Evolutionary conservation across 495 filamentous ascomycete genomes (phyloP).

Genomic region (Viridothelium virens): DNA sequence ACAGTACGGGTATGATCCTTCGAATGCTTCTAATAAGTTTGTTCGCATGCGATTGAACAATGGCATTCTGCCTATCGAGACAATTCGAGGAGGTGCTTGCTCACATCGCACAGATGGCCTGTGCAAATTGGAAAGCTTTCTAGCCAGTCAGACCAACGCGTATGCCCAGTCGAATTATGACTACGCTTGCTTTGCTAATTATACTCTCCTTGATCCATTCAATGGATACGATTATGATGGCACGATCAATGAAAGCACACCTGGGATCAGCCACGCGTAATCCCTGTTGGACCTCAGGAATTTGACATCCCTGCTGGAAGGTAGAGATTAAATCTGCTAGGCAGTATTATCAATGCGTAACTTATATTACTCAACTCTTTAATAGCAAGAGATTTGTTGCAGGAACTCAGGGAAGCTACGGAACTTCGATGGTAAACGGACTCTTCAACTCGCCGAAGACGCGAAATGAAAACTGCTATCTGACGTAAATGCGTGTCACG

Average conservation of each 20-base stretch:
- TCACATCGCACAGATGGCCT: slow-evolving; percentile 34
- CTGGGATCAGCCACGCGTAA: background rate
- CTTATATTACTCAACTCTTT: too few relatives aligned
- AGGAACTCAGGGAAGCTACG: too few relatives aligned
- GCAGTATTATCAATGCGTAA: too few relatives aligned
- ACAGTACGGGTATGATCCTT: slow-evolving; percentile 34
- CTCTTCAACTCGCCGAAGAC: too few relatives aligned
- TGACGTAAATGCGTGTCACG: too few relatives aligned
- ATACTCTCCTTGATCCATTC: slow-evolving; percentile 30
- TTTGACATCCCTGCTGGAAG: too few relatives aligned
- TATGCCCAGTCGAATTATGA: slow-evolving; percentile 32
- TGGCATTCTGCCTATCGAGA: slow-evolving; percentile 36
- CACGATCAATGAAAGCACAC: slow-evolving; percentile 25
- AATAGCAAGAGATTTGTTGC: too few relatives aligned
- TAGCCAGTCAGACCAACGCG: slow-evolving; percentile 29
- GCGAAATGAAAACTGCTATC: too few relatives aligned
- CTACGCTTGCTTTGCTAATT: slow-evolving; percentile 38
- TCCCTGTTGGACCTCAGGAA: too few relatives aligned
- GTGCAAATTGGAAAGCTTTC: slow-evolving; percentile 31
- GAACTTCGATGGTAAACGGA: too few relatives aligned
- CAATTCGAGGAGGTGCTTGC: slow-evolving; percentile 34
- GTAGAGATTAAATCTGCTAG: too few relatives aligned
- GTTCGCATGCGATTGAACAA: slow-evolving; percentile 39
- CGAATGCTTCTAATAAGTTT: slow-evolving; percentile 37
- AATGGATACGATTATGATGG: slow-evolving; percentile 38